Evolutionary conservation across 2,329 filamentous ascomycete species (phyloP), one percentile per base, ranked within the genome.

Genomic region (Coniochaeta prunicola): DNA sequence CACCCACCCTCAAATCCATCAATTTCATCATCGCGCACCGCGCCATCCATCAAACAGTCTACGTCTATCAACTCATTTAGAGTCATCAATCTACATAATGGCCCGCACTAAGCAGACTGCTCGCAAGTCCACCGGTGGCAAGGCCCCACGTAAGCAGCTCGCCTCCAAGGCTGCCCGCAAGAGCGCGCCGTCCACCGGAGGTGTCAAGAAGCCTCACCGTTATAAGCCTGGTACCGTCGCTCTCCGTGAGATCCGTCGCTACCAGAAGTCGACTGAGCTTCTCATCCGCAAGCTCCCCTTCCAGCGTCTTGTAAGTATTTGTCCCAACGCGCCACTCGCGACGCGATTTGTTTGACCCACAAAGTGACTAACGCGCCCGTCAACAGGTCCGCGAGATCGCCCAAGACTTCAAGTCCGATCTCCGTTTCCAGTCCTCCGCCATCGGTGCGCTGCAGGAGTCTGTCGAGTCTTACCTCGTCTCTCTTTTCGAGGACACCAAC

Each of bases 141-240:
- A 89, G 82, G 86, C 86, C 69, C 86, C 86, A 64, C 85, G 86
- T 80, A 99, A 99, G 91, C 92, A 97, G 87, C 92, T 97, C 74
- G 93, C 93, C 71, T 96, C 92, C 84, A 97, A 97, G 90, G 94
- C 93, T 68, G 93, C 94, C 73, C 92, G 94, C 83, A 99, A 99
- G 88, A 92, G 89, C 71, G 93, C 94, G 63, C 94, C 94, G 69
- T 96, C 92, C 64, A 97, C 94, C 76, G 94, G 93, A 72, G 90
- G 90, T 87, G 90, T 93, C 86, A 94, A 94, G 90, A 94, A 94
- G 89, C 90, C 90, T 79, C 90, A 92, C 81, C 84, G 90, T 73
- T 80, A 92, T 77, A 92, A 92, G 89, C 90, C 90, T 73, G 89
- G 89, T 84, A 96, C 94, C 74, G 90, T 96, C 80, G 93, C 93